These are phyloP conservation scores for Trichoderma sp. DNA, from an alignment of 2,329 filamentous ascomycete species.

Conservation along the genomic window DNA sequence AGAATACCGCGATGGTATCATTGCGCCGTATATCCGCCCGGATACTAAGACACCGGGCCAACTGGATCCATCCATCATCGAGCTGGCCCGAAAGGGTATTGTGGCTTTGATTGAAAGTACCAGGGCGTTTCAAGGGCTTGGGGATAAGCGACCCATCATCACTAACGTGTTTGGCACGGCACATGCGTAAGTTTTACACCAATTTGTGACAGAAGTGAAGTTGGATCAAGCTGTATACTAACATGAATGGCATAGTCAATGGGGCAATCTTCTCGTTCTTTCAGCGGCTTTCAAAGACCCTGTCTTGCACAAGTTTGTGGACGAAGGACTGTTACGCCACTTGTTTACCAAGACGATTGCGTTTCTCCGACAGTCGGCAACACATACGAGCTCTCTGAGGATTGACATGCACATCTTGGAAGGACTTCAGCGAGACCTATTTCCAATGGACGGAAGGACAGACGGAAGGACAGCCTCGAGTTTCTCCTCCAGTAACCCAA, in stretches of 20 bases:
- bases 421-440: constrained; percentile 49
- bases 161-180: constrained; percentile 97
- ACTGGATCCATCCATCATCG: constrained; percentile 46
- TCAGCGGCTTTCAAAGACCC: constrained; percentile 73
- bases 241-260: constrained; percentile 63
- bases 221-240: not conserved
- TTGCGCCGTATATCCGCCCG: constrained; percentile 38
- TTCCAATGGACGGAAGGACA: constrained; percentile 31
- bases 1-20: constrained; percentile 38
- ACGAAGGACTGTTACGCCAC: constrained; percentile 50
- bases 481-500: constrained; percentile 43
- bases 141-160: constrained; percentile 68
- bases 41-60: constrained; percentile 37
- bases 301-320: constrained; percentile 56
- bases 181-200: constrained; percentile 74
- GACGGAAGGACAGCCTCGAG: constrained; percentile 37
- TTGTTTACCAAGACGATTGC: constrained; percentile 72
- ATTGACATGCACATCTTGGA: constrained; percentile 73
- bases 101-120: constrained; percentile 81
- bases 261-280: constrained; percentile 91
- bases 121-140: constrained; percentile 68
- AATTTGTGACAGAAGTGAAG: not conserved
- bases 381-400: constrained; percentile 70
- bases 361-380: constrained; percentile 68
- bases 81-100: constrained; percentile 61